Evolutionary conservation across 2,329 filamentous ascomycete species (phyloP).

Genomic region (Sporothrix brunneoviolacea): DNA sequence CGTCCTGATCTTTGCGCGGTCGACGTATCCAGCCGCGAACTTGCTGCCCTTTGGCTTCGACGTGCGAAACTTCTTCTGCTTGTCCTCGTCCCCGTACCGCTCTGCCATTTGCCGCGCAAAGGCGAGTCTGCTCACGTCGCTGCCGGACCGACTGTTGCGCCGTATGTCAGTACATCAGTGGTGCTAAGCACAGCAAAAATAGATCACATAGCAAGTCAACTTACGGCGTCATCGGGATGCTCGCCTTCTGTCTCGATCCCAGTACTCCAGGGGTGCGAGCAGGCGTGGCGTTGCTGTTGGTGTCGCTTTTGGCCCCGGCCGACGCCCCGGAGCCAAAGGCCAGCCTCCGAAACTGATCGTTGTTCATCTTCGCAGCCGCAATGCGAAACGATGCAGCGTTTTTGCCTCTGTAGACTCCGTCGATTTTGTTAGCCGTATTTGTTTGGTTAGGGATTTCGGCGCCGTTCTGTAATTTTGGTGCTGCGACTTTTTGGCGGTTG

Average conservation of each 20-base stretch:
- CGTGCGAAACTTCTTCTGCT: constrained; percentile 68
- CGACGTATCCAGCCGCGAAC: constrained; percentile 73
- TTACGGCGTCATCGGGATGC: constrained; percentile 91
- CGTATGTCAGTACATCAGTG: too few relatives aligned
- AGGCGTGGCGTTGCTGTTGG: constrained; percentile 22
- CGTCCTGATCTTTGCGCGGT: constrained; percentile 58
- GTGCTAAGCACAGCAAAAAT: too few relatives aligned
- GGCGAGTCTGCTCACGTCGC: constrained; percentile 49
- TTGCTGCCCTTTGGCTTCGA: constrained; percentile 77
- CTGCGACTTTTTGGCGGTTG: too few relatives aligned
- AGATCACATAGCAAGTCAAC: constrained; percentile 25
- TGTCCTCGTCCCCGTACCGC: constrained; percentile 48
- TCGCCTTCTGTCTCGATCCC: constrained; percentile 71
- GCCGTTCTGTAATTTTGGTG: too few relatives aligned
- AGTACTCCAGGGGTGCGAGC: constrained; percentile 41
- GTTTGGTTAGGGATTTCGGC: too few relatives aligned
- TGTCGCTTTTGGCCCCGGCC: constrained; percentile 1
- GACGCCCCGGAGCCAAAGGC: constrained; percentile 40
- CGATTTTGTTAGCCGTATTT: too few relatives aligned
- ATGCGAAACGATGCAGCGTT: not conserved
- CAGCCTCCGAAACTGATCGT: constrained; percentile 85
- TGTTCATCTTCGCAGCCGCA: constrained; percentile 60
- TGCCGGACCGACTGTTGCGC: constrained; percentile 54
- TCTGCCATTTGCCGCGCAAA: constrained; percentile 84
- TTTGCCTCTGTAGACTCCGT: too few relatives aligned